A percentile compares a stretch with the other conserved stretches of the same genome.
Conservation (phyloP, 2,329 filamentous ascomycete genomes). For the Claviceps pusilla region DNA sequence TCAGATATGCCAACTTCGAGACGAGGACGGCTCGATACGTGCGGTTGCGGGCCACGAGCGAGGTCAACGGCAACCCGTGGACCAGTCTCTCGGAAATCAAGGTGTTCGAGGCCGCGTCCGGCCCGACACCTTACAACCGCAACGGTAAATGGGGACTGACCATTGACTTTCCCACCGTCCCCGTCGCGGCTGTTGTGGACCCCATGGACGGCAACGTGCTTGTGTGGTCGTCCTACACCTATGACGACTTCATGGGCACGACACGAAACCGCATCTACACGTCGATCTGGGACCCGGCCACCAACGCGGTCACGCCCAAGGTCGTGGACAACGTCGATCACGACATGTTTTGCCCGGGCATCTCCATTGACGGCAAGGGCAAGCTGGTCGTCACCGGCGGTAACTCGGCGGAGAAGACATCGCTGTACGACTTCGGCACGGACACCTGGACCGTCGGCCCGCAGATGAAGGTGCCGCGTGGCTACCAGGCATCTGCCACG, state of each 20-base stretch:
- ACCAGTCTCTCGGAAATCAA: slow-evolving; percentile 20
- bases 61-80: slow-evolving; percentile 16
- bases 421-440: slow-evolving; percentile 27
- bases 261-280: slow-evolving; percentile 8
- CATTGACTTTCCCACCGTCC: slow-evolving; percentile 21
- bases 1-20: slow-evolving; percentile 20
- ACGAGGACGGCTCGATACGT: slow-evolving; percentile 16
- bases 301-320: slow-evolving; percentile 11
- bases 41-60: slow-evolving; percentile 14
- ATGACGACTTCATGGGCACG: slow-evolving; percentile 7
- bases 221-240: slow-evolving; percentile 6
- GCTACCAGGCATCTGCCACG: slow-evolving; percentile 37
- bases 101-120: slow-evolving; percentile 14
- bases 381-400: slow-evolving; percentile 40
- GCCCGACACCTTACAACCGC: slow-evolving; percentile 9
- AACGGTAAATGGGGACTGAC: slow-evolving; percentile 20
- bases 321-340: slow-evolving; percentile 27
- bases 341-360: slow-evolving; percentile 43
- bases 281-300: slow-evolving; percentile 8
- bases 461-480: slow-evolving; percentile 30
- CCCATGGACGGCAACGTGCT: slow-evolving; percentile 2
- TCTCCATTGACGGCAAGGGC: slow-evolving; percentile 27
- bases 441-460: slow-evolving; percentile 24
- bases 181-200: slow-evolving; percentile 10
- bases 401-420: slow-evolving; percentile 30